A percentile compares a stretch with the other conserved stretches of the same genome.
phyloP scores from a whole-genome alignment of 1,284 basidiomycete species.

The Rhodotorula mucilaginosa region DNA sequence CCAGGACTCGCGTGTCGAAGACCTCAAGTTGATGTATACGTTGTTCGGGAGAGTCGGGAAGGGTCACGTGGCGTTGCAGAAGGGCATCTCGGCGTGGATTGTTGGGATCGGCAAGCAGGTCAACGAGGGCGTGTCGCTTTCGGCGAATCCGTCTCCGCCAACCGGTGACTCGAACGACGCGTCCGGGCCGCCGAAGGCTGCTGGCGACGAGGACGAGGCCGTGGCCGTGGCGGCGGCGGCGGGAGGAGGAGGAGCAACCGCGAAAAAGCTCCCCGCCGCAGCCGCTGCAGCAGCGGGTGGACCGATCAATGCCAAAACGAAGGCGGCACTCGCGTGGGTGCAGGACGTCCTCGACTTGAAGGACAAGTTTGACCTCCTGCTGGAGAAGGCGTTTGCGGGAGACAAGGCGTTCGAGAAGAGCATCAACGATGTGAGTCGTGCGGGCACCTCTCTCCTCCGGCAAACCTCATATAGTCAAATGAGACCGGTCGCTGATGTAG shows the following conservation, averaged over 20 bases:
- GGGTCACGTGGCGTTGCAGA: slow-evolving; percentile 66
- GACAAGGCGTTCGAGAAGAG: slow-evolving; percentile 79
- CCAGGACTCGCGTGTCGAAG: slow-evolving; percentile 71
- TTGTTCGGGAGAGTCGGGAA: slow-evolving; percentile 69
- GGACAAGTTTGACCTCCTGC: slow-evolving; percentile 79
- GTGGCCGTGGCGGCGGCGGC: slow-evolving; percentile 22
- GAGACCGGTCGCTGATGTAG: background rate
- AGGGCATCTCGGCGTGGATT: slow-evolving; percentile 72
- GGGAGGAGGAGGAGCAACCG: background rate
- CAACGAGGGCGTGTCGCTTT: slow-evolving; percentile 55
- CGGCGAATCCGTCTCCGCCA: background rate
- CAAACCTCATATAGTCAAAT: background rate
- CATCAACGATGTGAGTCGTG: slow-evolving; percentile 71
- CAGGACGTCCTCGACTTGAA: slow-evolving; percentile 87
- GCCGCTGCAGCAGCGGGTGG: slow-evolving; percentile 50
- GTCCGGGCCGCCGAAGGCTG: slow-evolving; percentile 29
- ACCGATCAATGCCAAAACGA: slow-evolving; percentile 41
- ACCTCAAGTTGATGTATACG: slow-evolving; percentile 76
- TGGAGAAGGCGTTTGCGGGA: slow-evolving; percentile 66
- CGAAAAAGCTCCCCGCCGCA: slow-evolving; percentile 47
- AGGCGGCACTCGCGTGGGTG: slow-evolving; percentile 83
- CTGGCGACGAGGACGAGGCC: slow-evolving; percentile 60
- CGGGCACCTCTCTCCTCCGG: background rate
- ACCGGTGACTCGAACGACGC: slow-evolving; percentile 46
- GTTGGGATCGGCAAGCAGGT: slow-evolving; percentile 74